phyloP scores from a whole-genome alignment of 768 basidiomycete genomes.

The Boletus huronensis region DNA sequence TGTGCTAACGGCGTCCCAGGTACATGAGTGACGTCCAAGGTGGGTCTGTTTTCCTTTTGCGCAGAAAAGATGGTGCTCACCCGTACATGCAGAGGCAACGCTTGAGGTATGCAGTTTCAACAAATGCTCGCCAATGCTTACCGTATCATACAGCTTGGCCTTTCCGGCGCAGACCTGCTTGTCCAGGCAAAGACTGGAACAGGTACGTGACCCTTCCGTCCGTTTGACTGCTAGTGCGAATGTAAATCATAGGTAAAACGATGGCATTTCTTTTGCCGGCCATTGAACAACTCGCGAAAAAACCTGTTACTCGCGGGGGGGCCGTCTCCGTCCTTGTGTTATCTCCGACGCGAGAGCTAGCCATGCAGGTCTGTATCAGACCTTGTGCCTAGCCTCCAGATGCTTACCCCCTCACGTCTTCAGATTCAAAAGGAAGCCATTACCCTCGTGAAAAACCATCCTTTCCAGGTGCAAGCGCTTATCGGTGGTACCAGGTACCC shows the following conservation, averaged over 20 bases:
- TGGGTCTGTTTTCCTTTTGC: slow-evolving; percentile 12
- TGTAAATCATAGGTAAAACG: slow-evolving; percentile 49
- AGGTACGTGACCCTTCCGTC: slow-evolving; percentile 35
- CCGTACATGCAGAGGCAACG: slow-evolving; percentile 35
- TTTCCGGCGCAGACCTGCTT: slow-evolving; percentile 43
- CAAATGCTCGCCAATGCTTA: neutral
- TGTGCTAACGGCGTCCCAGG: slow-evolving; percentile 28
- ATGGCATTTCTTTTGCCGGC: slow-evolving; percentile 76
- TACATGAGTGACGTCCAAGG: slow-evolving; percentile 49
- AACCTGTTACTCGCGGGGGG: slow-evolving; percentile 27
- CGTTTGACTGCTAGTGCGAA: neutral
- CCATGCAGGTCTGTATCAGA: slow-evolving; percentile 56
- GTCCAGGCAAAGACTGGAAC: slow-evolving; percentile 61
- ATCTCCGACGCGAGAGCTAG: slow-evolving; percentile 73
- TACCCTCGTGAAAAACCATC: slow-evolving; percentile 39
- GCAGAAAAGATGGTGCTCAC: neutral
- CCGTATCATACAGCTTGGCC: slow-evolving; percentile 29
- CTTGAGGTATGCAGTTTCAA: slow-evolving; percentile 29
- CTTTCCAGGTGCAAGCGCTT: slow-evolving; percentile 43
- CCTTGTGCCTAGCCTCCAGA: neutral
- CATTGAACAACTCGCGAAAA: slow-evolving; percentile 57
- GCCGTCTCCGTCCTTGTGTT: slow-evolving; percentile 60
- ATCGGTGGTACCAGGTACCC: slow-evolving; percentile 55
- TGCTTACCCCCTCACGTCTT: slow-evolving; percentile 27
- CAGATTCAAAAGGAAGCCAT: slow-evolving; percentile 62